These are phyloP conservation scores for Fusarium luffae DNA, from an alignment of 2,329 filamentous ascomycete genomes.

Conservation along the genomic window DNA sequence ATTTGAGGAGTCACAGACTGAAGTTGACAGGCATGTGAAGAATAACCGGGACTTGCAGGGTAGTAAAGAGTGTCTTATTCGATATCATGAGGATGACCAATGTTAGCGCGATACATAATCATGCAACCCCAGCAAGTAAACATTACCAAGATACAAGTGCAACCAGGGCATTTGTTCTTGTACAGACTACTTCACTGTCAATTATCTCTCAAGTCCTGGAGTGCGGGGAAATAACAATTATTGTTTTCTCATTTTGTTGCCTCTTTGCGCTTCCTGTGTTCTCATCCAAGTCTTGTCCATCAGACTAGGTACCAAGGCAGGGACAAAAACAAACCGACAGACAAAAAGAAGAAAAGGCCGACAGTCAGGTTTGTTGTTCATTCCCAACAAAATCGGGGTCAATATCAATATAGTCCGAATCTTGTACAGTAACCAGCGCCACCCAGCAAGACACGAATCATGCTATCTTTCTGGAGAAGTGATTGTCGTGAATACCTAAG, in stretches of 20 bases:
- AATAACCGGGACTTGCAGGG: constrained; percentile 19
- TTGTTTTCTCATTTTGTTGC: neutral
- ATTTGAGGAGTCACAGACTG: neutral
- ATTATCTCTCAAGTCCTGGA: neutral
- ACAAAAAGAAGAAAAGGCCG: neutral
- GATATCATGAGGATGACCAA: constrained; percentile 8
- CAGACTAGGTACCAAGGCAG: neutral
- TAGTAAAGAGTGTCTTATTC: constrained; percentile 11
- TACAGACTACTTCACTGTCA: neutral
- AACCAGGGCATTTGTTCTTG: neutral
- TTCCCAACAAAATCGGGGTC: neutral
- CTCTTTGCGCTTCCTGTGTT: neutral
- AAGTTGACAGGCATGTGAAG: constrained; percentile 19
- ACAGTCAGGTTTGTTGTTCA: neutral
- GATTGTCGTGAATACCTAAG: neutral
- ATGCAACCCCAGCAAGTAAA: neutral
- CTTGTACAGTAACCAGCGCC: neutral
- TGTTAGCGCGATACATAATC: constrained; percentile 14
- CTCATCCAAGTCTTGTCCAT: neutral
- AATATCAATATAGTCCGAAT: neutral
- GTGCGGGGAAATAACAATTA: constrained; percentile 18
- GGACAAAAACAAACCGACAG: neutral
- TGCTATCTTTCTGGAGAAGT: neutral
- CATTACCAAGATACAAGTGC: neutral
- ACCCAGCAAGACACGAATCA: neutral